Evolutionary conservation across 116 monocot genomes (phyloP), one percentile per base, ranked within the genome.

Genomic region (Papilionanthe hybrid): DNA sequence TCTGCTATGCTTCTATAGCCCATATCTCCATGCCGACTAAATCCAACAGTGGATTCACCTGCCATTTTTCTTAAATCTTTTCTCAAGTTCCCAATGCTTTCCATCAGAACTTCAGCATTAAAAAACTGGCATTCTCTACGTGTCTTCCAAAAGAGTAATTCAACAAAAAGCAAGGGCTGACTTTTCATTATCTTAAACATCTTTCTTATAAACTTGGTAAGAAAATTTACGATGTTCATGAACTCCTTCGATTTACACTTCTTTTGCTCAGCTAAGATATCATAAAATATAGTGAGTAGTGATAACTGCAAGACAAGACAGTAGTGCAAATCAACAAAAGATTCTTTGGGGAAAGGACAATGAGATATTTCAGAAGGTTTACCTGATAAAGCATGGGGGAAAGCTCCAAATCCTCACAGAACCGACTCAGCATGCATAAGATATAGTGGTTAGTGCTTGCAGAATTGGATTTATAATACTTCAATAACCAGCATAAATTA

Each of bases 331-430:
- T 47, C 48, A 67, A 6, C 4, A 11, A 53, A 76, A 37, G 55
- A 68, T 42, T 42, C 18, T 42, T 18, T 45, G 30, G 30, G 25
- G 41, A 10, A 66, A 29, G 32, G 32, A 60, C 15, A 57, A 77
- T 66, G 13, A 44, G 22, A 22, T 81, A 28, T 67, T 37, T 75
- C 18, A 27, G 42, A 72, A 42, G 23, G 5, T 77, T 79, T 93
- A 95, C 98, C 93, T 99, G 98, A 81, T 93, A 99, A n/a, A 99
- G 83, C 90, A 99, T 87, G 25, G 98, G 93, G 22, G 88, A 87
- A 74, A 99, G 85, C 25, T 91, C 91, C 69, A 99, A 81, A 82
- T 99, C 95, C 82, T 94, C 90, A 79, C 95, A 99, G 30, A 99
- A 85, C 42, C 95, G 78, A 71, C 81, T 84, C 53, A 99, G 48